A percentile compares a stretch with the other conserved stretches of the same genome.
These are phyloP conservation scores for Termitomyces sp. DNA, from an alignment of 768 basidiomycete species.

Conservation along the genomic window DNA sequence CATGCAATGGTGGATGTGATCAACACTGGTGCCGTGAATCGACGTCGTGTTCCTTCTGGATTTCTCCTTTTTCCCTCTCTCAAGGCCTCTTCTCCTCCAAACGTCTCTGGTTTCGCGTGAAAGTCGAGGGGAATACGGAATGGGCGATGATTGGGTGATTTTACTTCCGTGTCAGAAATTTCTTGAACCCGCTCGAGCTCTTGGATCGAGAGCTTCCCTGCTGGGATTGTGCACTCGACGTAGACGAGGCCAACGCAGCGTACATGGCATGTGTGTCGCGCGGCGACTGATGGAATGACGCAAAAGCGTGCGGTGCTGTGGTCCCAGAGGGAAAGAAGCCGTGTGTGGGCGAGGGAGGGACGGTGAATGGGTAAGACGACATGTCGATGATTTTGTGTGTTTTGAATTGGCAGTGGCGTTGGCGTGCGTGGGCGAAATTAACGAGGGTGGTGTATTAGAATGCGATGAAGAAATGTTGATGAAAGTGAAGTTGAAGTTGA, in stretches of 20 bases:
- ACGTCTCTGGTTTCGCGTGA: background rate
- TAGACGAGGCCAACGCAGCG: constrained; percentile 38
- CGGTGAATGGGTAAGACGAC: constrained; percentile 43
- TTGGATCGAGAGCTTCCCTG: constrained; percentile 16
- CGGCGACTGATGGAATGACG: constrained; percentile 54
- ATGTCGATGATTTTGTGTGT: constrained; percentile 27
- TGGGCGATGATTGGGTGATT: background rate
- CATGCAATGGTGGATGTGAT: constrained; percentile 5
- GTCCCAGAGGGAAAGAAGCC: constrained; percentile 58
- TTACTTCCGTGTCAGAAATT: constrained; percentile 29
- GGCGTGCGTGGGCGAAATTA: constrained; percentile 1
- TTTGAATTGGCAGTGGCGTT: background rate
- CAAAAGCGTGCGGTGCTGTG: constrained; percentile 56
- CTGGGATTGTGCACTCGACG: constrained; percentile 14
- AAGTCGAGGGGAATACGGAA: background rate
- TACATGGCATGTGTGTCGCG: constrained; percentile 60
- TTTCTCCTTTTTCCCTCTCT: background rate
- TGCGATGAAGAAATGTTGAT: background rate
- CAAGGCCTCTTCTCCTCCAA: background rate
- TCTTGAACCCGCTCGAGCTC: constrained; percentile 31
- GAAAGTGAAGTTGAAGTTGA: constrained; percentile 4
- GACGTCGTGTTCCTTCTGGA: background rate
- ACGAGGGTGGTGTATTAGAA: constrained; percentile 1
- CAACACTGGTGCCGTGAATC: constrained; percentile 8
- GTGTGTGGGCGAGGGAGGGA: constrained; percentile 52